A percentile compares a stretch with the other conserved stretches of the same genome.
phyloP scores from a whole-genome alignment of 2,329 filamentous ascomycete species.

The Clarireedia monteithiana region DNA sequence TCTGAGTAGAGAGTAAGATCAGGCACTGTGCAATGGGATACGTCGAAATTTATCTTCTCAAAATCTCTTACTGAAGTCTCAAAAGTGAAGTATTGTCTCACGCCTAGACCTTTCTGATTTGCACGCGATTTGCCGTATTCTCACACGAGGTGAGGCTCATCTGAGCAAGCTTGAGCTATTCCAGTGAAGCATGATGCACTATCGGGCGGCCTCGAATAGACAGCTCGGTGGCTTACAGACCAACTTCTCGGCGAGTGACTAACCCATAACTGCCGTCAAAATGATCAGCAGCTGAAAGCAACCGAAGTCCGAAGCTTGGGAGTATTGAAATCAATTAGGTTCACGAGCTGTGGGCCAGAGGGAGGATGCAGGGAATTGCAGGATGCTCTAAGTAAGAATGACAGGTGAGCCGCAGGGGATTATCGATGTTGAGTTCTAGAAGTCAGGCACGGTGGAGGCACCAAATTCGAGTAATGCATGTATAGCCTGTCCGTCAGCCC shows the following conservation, averaged over 20 bases:
- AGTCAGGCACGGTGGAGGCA: not conserved
- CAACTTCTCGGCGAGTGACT: not conserved
- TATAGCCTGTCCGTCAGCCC: not conserved
- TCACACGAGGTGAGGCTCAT: constrained; percentile 6
- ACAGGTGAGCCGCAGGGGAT: not conserved
- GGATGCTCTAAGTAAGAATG: not conserved
- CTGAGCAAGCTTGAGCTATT: not conserved
- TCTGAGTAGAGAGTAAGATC: constrained; percentile 6
- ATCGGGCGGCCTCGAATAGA: not conserved
- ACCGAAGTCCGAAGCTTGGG: not conserved
- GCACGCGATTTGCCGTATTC: constrained; percentile 2
- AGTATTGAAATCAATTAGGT: not conserved
- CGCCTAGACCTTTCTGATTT: not conserved
- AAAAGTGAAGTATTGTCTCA: not conserved
- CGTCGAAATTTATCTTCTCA: constrained; percentile 6
- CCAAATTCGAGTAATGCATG: not conserved
- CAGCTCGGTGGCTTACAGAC: not conserved
- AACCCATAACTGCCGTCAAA: not conserved
- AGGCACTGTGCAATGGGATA: not conserved
- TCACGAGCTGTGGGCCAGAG: not conserved
- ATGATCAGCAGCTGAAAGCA: not conserved
- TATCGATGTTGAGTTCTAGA: not conserved
- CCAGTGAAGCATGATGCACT: not conserved
- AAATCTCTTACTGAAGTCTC: not conserved
- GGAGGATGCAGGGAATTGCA: not conserved